Base-by-base conservation (phyloP, 306 rosid genomes). In the Glycyrrhiza uralensis region DNA sequence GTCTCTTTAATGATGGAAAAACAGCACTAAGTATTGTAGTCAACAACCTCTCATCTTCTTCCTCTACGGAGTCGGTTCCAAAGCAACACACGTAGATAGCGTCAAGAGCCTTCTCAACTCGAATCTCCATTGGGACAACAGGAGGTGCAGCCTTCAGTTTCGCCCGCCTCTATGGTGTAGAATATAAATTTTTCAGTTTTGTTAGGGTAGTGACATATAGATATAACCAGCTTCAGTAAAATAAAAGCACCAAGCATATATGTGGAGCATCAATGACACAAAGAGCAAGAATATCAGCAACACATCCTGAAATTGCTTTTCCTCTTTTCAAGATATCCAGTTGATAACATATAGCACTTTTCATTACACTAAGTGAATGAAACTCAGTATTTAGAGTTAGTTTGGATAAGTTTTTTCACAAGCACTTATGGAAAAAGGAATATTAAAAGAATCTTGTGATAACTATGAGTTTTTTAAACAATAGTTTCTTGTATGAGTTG, bases 71-170 rank as follows among this genome's bases (percentile, higher is more conserved):
- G 54, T 80, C 96, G 79, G 45, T 89, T 65, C 88, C 92, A 35
- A 91, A 93, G 80, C 92, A 91, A 75, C 98, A 89, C 4, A 91
- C 82, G 54, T 86, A 86, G 50, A 91, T 83, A 1, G 97, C 98
- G 47, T 91, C 97, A 3, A 91, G 88, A 15, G 97, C 92, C 77
- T 91, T 93, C 85, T 83, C 95, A 6, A 62, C 88, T 71, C 97
- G 87, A 79, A 66, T 46, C 85, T 85, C 97, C 95, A 94, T 87
- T 0, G 96, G 90, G 8, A 94, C 83, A 1, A 72, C 35, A 1
- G 90, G 87, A 3, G 78, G 70, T 1, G 80, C 78, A 3, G 76
- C 86, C 61, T 88, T 89, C 51, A 47, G 74, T 79, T 84, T 94
- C n/a, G 80, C 88, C 19, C 96, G 76, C 86, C 85, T 87, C 95